These are phyloP conservation scores for Colletotrichum acutatum DNA, from an alignment of 2,329 filamentous ascomycete species.

Conservation along the genomic window DNA sequence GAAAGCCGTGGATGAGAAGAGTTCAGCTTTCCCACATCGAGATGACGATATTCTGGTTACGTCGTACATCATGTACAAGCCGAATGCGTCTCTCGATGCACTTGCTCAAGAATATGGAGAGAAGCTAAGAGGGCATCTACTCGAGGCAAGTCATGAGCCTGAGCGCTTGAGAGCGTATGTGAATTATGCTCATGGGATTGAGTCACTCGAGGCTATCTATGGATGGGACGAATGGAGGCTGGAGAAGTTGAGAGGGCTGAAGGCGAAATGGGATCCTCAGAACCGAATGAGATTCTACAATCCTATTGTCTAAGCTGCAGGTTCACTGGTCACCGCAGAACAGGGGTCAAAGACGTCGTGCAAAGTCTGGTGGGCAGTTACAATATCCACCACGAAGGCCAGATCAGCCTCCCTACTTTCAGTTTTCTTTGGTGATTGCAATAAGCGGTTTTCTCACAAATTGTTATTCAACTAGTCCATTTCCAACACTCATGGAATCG, in stretches of 20 bases:
- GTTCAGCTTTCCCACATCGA: constrained; percentile 52
- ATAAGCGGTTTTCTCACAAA: too few relatives aligned
- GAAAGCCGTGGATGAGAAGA: constrained; percentile 44
- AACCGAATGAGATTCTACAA: constrained; percentile 42
- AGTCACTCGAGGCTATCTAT: constrained; percentile 41
- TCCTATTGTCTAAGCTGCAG: constrained; percentile 28
- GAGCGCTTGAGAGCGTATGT: constrained; percentile 42
- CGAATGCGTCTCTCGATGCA: constrained; percentile 40
- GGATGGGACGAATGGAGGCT: constrained; percentile 39
- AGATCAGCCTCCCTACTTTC: background rate
- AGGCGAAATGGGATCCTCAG: constrained; percentile 42
- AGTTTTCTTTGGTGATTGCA: too few relatives aligned
- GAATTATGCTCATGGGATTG: constrained; percentile 47
- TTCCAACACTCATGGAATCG: too few relatives aligned
- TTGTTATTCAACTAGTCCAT: too few relatives aligned
- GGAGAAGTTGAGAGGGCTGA: constrained; percentile 39
- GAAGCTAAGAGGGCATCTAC: constrained; percentile 38
- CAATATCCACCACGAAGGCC: background rate
- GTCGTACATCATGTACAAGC: constrained; percentile 43
- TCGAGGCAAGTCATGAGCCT: constrained; percentile 40
- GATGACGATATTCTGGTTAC: constrained; percentile 46
- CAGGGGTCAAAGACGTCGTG: too few relatives aligned
- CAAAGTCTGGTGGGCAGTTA: background rate
- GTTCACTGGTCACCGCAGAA: background rate
- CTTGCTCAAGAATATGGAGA: constrained; percentile 45